Evolutionary conservation across 768 basidiomycete species (phyloP).

Genomic region (Tricholoma bakamatsutake): DNA sequence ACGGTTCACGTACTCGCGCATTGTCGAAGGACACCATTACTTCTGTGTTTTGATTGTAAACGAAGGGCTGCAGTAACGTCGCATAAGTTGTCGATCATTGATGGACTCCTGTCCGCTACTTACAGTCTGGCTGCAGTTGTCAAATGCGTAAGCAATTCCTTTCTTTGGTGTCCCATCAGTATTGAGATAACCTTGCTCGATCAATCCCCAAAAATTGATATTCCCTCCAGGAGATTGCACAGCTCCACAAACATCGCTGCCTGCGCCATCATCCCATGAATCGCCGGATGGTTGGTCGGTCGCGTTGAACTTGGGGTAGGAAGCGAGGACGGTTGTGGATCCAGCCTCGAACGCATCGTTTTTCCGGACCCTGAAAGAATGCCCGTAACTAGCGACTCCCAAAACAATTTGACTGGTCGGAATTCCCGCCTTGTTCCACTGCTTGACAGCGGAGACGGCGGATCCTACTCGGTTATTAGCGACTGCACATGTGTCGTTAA

Average conservation of each 20-base stretch:
- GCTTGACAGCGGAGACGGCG: constrained; percentile 61
- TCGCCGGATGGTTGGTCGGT: constrained; percentile 50
- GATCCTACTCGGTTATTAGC: constrained; percentile 61
- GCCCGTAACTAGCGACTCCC: constrained; percentile 80
- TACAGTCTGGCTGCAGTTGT: constrained; percentile 71
- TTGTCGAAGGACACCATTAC: constrained; percentile 49
- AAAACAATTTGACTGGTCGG: constrained; percentile 64
- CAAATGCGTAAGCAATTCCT: constrained; percentile 49
- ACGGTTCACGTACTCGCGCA: constrained; percentile 24
- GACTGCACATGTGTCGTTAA: constrained; percentile 72
- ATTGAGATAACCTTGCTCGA: constrained; percentile 49
- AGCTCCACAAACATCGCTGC: constrained; percentile 53
- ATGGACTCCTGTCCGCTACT: constrained; percentile 15
- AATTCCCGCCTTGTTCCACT: constrained; percentile 76
- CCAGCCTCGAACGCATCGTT: constrained; percentile 38
- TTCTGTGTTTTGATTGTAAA: constrained; percentile 34
- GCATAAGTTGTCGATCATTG: not conserved
- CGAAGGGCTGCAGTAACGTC: constrained; percentile 30
- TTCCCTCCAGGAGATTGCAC: constrained; percentile 43
- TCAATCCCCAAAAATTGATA: constrained; percentile 62
- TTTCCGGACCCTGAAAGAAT: constrained; percentile 57
- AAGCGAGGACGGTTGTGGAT: constrained; percentile 31
- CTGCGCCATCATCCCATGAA: constrained; percentile 51
- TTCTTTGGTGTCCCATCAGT: constrained; percentile 38
- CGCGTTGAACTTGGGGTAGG: constrained; percentile 51